Evolutionary conservation across 768 basidiomycete genomes (phyloP).

Genomic region (Mycena kentingensis): DNA sequence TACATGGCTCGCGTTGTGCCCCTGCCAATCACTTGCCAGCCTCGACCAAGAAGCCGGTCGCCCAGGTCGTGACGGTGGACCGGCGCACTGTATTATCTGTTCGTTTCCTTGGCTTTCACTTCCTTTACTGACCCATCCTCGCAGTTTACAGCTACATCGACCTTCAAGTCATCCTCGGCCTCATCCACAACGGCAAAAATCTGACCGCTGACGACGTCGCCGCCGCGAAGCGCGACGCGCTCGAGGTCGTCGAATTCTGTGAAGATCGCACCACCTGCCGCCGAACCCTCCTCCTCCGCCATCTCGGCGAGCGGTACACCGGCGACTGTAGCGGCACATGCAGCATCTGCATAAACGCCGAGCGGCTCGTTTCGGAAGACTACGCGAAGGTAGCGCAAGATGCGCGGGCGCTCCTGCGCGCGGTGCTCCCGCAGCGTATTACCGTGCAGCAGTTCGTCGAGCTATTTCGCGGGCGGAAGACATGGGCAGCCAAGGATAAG

Average conservation of each 20-base stretch:
- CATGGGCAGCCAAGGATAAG: neutral
- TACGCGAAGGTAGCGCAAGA: neutral
- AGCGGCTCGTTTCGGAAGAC: neutral
- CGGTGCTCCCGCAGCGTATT: neutral
- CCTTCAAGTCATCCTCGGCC: neutral
- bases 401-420: neutral
- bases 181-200: neutral
- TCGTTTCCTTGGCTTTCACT: neutral
- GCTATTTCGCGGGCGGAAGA: neutral
- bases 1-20: neutral
- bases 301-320: neutral
- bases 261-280: neutral
- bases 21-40: neutral
- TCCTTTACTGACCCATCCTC: neutral
- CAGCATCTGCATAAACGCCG: neutral
- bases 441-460: neutral
- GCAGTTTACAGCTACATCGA: neutral
- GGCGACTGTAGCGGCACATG: neutral
- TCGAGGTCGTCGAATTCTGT: neutral
- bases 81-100: neutral
- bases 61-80: no score
- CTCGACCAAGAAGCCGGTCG: neutral
- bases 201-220: neutral
- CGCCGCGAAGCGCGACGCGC: neutral
- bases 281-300: neutral